Evolutionary conservation across 139 green algal species (phyloP), one percentile per base, ranked within the genome.

Genomic region (Axilococcus clingmanii): DNA sequence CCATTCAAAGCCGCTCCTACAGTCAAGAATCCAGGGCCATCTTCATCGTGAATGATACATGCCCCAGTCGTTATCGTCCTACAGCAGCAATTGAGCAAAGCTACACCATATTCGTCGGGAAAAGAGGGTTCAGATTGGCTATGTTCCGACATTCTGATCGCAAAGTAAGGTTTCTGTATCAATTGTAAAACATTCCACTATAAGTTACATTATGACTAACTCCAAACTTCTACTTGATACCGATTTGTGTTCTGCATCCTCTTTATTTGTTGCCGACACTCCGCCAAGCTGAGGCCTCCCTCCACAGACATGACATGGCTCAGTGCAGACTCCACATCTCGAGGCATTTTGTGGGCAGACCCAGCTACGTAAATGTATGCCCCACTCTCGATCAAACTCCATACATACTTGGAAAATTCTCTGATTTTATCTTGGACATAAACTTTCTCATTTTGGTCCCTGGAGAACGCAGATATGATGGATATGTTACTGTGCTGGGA

Each of bases 201-300:
- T n/a, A n/a, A n/a, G n/a, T n/a, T n/a, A n/a, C n/a, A n/a, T n/a
- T n/a, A n/a, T n/a, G n/a, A n/a, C n/a, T 56, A 97, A 23, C 74
- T 89, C 90, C 90, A 97, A 0, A 86, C 72, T 62, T 97, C 90
- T 17, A 96, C 76, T 32, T 67, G 56, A 52, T 94, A 94, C 19
- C 87, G 48, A 5, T 75, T 66, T 2, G 5, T 61, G 24, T 65
- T 36, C 59, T 94, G 73, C 59, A 95, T 47, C 41, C 65, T 41
- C 25, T 59, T 49, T 31, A 95, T 19, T 42, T 65, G 88, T 57
- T 51, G 48, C 4, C 50, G 48, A 6, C 80, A 77, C 19, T 74
- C 65, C 7, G 68, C 73, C 7, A 22, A 3, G 1, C 37, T 41
- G 69, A 89, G 25, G 2, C 67, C 59, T 4, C 80, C 84, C 15